A percentile compares a stretch with the other conserved stretches of the same genome.
Evolutionary conservation across 495 filamentous ascomycete species (phyloP).

Genomic region (Ramalina peruviana): DNA sequence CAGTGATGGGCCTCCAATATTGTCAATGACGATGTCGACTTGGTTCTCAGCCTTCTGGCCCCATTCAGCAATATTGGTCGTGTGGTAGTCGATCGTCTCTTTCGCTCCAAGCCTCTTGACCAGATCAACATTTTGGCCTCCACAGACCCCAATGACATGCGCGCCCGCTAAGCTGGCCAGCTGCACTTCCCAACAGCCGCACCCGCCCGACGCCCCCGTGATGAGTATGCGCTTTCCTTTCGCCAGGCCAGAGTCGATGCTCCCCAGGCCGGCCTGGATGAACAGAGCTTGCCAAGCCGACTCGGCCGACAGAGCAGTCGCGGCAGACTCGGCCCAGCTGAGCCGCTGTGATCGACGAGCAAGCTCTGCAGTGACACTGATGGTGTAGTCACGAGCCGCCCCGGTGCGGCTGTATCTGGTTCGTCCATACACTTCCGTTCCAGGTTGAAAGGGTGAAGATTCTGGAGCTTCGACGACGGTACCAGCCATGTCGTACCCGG

Average conservation of each 20-base stretch:
- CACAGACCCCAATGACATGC: conserved; percentile 28
- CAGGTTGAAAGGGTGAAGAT: conserved; percentile 35
- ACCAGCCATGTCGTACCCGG: conserved; percentile 44
- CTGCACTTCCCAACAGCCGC: conserved; percentile 44
- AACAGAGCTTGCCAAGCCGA: conserved; percentile 51
- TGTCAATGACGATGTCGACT: conserved; percentile 41
- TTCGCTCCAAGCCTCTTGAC: conserved; percentile 31
- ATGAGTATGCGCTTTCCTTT: conserved; percentile 31
- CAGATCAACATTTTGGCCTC: conserved; percentile 25
- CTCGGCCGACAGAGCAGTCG: conserved; percentile 37
- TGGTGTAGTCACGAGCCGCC: conserved; percentile 35
- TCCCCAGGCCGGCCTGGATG: conserved; percentile 25
- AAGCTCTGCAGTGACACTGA: conserved; percentile 37
- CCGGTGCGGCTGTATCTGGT: conserved; percentile 34
- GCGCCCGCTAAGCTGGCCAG: conserved; percentile 32
- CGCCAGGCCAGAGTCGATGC: conserved; percentile 7
- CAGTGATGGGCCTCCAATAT: conserved; percentile 31
- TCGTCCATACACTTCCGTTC: conserved; percentile 39
- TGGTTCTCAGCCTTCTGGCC: conserved; percentile 11
- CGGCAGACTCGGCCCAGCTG: conserved; percentile 33
- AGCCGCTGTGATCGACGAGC: conserved; percentile 34
- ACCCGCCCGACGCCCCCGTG: conserved; percentile 36
- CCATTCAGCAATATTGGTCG: conserved; percentile 25
- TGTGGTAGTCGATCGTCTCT: conserved; percentile 34
- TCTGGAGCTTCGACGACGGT: conserved; percentile 34